Percentiles rank a stretch among this genome's conserved stretches.
Conservation (phyloP, 768 basidiomycete species). For the Gyrodon lividus region DNA sequence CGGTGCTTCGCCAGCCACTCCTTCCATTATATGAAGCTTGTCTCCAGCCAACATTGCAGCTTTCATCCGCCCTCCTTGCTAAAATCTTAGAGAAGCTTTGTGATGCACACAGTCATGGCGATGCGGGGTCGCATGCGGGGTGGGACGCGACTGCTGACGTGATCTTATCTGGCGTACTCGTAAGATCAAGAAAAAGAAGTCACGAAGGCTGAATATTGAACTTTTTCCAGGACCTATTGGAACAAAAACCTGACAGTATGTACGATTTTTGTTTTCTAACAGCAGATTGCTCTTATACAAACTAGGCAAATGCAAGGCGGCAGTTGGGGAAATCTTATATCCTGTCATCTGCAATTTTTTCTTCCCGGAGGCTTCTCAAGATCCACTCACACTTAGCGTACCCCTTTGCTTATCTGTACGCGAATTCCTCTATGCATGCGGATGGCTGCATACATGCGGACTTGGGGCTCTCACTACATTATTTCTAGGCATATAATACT, state of each 20-base stretch:
- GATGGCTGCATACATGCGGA: conserved; percentile 31
- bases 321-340: conserved; percentile 29
- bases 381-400: conserved; percentile 20
- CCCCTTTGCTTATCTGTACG: conserved; percentile 26
- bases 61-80: conserved; percentile 41
- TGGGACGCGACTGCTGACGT: conserved; percentile 50
- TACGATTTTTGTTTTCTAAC: background rate
- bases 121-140: conserved; percentile 20
- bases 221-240: conserved; percentile 21
- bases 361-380: conserved; percentile 26
- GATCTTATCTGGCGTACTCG: conserved; percentile 54
- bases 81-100: conserved; percentile 40
- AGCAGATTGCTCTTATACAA: background rate
- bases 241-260: conserved; percentile 21
- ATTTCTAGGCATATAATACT: conserved; percentile 49
- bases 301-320: conserved; percentile 18
- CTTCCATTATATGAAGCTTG: conserved; percentile 44
- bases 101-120: conserved; percentile 19
- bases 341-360: conserved; percentile 38
- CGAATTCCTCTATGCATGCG: background rate
- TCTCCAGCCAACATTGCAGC: conserved; percentile 39
- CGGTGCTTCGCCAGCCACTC: conserved; percentile 43
- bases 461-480: conserved; percentile 20
- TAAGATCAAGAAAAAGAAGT: conserved; percentile 20
- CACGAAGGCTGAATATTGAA: conserved; percentile 13